A percentile compares a stretch with the other conserved stretches of the same genome.
Evolutionary conservation across 139 green algal genomes (phyloP).

Genomic region (Chlorella vulgaris): DNA sequence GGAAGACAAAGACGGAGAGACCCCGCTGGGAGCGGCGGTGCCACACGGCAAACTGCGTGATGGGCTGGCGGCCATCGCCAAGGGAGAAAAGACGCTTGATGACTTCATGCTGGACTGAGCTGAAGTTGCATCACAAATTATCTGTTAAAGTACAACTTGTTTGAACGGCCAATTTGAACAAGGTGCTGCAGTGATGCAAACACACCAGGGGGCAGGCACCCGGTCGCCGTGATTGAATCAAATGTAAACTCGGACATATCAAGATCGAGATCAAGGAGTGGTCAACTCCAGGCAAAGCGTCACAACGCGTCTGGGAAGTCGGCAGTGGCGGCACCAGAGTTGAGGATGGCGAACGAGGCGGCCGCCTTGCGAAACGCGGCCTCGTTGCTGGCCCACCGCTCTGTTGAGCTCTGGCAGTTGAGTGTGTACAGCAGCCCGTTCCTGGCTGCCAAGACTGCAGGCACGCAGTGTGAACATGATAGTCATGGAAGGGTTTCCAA

Average conservation of each 20-base stretch:
- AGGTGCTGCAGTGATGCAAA: no score
- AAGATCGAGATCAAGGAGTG: no score
- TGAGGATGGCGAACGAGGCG: conserved; percentile 9
- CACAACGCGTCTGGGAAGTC: conserved; percentile 13
- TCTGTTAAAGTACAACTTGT: no score
- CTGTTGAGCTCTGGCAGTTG: conserved; percentile 73
- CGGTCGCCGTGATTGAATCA: no score
- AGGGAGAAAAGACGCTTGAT: conserved; percentile 26
- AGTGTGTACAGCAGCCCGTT: conserved; percentile 76
- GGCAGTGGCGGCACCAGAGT: neutral
- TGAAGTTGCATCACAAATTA: no score
- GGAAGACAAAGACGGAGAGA: conserved; percentile 61
- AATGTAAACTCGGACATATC: neutral
- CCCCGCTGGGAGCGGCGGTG: conserved; percentile 58
- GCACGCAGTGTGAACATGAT: no score
- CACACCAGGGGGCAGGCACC: no score
- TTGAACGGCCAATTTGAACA: no score
- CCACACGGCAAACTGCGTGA: conserved; percentile 47
- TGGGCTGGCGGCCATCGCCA: conserved; percentile 40
- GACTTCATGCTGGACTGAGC: conserved; percentile 30
- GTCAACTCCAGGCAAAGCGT: no score
- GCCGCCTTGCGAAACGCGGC: neutral
- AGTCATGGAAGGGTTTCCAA: no score
- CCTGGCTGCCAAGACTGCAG: conserved; percentile 56
- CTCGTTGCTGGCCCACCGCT: conserved; percentile 46